Conservation (phyloP, 1,139 yeast genomes). For the Spathaspora sp. region DNA sequence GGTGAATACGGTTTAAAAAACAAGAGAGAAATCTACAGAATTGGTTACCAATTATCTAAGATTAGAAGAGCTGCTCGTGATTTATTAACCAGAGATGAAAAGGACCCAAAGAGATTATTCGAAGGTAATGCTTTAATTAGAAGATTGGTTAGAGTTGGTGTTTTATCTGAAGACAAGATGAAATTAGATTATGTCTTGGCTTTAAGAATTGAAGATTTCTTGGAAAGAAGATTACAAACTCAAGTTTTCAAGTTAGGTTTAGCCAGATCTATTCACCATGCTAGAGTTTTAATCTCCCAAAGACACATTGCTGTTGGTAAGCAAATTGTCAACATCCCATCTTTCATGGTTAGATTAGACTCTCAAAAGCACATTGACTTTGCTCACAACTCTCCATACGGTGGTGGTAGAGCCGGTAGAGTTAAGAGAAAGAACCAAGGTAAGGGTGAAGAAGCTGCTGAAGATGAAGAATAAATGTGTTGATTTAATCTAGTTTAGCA, state of each 20-base stretch:
- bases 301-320: constrained; percentile 99
- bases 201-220: constrained; percentile 96
- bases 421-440: constrained; percentile 96
- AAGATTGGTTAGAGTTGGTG: constrained; percentile 98
- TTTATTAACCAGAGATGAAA: constrained; percentile 98
- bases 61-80: constrained; percentile 99
- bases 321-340: constrained; percentile 98
- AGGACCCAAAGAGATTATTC: constrained; percentile 99
- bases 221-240: constrained; percentile 99
- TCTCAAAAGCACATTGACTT: constrained; percentile 99
- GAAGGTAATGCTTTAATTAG: constrained; percentile 99
- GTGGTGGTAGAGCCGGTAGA: constrained; percentile 99
- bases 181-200: constrained; percentile 99
- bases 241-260: constrained; percentile 99
- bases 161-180: constrained; percentile 98
- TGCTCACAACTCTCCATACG: constrained; percentile 98
- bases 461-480: constrained; percentile 55
- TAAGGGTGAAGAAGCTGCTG: constrained; percentile 70
- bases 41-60: constrained; percentile 97
- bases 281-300: constrained; percentile 97
- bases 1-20: constrained; percentile 99
- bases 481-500: constrained; percentile 4
- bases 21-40: constrained; percentile 99
- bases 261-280: constrained; percentile 99
- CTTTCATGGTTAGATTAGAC: constrained; percentile 99